These are phyloP conservation scores for Aegilops sharonensis DNA, from an alignment of 176 grass and related monocot genomes.

Conservation along the genomic window DNA sequence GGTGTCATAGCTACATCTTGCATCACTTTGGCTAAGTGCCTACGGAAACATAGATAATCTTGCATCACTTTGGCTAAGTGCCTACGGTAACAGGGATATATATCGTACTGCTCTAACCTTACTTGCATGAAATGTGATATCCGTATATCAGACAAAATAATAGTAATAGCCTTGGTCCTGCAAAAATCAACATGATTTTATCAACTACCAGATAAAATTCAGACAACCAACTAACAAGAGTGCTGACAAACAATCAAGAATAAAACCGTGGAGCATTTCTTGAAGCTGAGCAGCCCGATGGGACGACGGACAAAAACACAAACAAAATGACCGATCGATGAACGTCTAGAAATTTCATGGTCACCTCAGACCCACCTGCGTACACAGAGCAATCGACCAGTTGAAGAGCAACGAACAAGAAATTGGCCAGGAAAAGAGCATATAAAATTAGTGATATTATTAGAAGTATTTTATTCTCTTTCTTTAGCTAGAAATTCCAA, in stretches of 20 bases:
- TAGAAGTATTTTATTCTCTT: no score
- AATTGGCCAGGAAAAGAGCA: no score
- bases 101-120: conserved; percentile 54
- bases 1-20: conserved; percentile 86
- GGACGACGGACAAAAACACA: no score
- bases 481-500: no score
- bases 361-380: no score
- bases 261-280: conserved; percentile 19
- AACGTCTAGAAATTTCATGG: no score
- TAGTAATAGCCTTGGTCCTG: conserved; percentile 60
- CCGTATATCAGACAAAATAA: conserved; percentile 55
- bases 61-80: conserved; percentile 87
- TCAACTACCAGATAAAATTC: background rate
- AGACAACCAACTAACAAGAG: background rate
- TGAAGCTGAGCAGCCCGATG: conserved; percentile 57
- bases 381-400: no score
- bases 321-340: no score
- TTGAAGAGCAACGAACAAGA: no score
- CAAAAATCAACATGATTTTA: background rate
- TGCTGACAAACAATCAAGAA: background rate
- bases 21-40: conserved; percentile 91
- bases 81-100: conserved; percentile 44
- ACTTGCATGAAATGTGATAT: conserved; percentile 80
- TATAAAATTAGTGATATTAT: no score
- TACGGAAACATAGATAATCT: conserved; percentile 35